Evolutionary conservation across 805 yeast genomes (phyloP).

Genomic region (Komagataella kurtzmanii): DNA sequence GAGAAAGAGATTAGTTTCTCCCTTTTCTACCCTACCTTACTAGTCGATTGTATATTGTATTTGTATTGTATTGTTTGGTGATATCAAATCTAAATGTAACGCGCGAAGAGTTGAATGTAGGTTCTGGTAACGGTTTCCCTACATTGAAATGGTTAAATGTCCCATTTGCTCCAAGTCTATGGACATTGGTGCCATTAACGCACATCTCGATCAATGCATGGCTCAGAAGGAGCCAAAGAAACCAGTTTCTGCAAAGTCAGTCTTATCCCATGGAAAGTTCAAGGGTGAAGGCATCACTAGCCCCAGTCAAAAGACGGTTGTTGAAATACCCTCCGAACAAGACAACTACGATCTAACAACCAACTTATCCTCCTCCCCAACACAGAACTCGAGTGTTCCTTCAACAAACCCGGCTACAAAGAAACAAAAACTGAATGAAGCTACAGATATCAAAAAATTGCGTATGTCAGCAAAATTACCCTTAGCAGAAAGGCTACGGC

Average conservation of each 20-base stretch:
- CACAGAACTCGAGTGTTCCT: background rate
- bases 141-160: slow-evolving; percentile 16
- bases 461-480: slow-evolving; percentile 24
- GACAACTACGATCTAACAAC: background rate
- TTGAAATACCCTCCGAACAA: background rate
- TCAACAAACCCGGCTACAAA: background rate
- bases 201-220: slow-evolving; percentile 20
- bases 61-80: background rate
- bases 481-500: slow-evolving; percentile 76
- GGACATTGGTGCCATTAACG: slow-evolving; percentile 15
- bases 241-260: background rate
- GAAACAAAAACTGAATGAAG: slow-evolving; percentile 3
- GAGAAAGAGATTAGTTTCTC: slow-evolving; percentile 8
- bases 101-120: background rate
- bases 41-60: background rate
- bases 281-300: slow-evolving; percentile 1
- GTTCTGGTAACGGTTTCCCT: background rate
- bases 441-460: slow-evolving; percentile 9
- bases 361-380: background rate
- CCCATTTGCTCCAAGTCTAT: slow-evolving; percentile 19
- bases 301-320: background rate
- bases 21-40: background rate
- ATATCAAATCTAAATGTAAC: background rate
- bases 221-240: background rate
- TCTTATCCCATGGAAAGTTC: slow-evolving; percentile 1